Evolutionary conservation across 163 green algal genomes (phyloP).

Genomic region (Chlamydomonas reinhardtii): DNA sequence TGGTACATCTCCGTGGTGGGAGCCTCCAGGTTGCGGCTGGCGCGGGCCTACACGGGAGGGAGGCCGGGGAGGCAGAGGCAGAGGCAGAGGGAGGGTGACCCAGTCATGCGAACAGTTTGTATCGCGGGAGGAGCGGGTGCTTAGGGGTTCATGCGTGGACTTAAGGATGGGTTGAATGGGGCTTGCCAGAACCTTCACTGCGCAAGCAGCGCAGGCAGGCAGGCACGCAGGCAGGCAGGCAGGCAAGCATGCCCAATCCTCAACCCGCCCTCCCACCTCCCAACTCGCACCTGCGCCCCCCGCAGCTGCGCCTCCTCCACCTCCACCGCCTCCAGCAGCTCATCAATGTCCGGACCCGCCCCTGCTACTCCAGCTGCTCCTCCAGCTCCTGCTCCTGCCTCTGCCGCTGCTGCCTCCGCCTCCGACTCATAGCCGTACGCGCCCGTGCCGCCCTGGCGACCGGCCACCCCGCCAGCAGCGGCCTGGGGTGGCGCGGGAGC

Average conservation of each 20-base stretch:
- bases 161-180: too few relatives aligned
- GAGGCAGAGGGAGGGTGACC: background rate
- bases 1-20: constrained; percentile 88
- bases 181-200: too few relatives aligned
- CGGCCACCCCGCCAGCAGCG: background rate
- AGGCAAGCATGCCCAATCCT: too few relatives aligned
- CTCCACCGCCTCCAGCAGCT: constrained; percentile 49
- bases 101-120: too few relatives aligned
- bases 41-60: constrained; percentile 22
- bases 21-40: constrained; percentile 56
- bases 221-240: too few relatives aligned
- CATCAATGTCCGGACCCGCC: constrained; percentile 1
- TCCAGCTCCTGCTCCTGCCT: background rate
- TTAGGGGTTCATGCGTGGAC: too few relatives aligned
- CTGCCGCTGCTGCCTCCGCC: too few relatives aligned
- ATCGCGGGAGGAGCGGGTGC: too few relatives aligned
- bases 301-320: constrained; percentile 55
- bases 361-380: background rate
- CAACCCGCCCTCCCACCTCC: background rate
- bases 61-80: background rate
- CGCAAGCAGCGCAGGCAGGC: too few relatives aligned
- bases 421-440: too few relatives aligned
- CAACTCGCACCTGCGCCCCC: background rate
- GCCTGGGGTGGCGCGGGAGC: too few relatives aligned
- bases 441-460: too few relatives aligned